phyloP scores from a whole-genome alignment of 495 filamentous ascomycete genomes.

The Recurvomyces mirabilis region DNA sequence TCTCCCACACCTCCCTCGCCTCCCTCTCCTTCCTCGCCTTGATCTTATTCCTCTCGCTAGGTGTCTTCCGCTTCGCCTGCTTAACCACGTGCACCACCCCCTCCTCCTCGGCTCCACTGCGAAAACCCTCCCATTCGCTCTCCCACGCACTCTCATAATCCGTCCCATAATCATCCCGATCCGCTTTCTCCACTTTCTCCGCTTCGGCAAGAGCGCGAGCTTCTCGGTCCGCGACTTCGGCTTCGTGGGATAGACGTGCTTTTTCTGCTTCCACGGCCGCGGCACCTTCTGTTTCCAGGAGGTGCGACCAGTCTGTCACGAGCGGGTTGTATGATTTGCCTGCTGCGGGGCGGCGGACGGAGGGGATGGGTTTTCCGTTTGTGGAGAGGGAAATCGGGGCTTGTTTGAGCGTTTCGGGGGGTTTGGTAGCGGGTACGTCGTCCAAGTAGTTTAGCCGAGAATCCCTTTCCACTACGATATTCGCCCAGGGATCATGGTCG shows the following conservation, averaged over 20 bases:
- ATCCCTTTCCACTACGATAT: conserved; percentile 32
- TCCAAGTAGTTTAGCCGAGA: conserved; percentile 35
- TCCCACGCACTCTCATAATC: conserved; percentile 83
- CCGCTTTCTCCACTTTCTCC: conserved; percentile 27
- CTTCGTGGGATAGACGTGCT: conserved; percentile 57
- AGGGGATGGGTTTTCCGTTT: conserved; percentile 62
- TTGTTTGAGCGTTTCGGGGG: conserved; percentile 63
- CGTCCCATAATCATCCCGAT: conserved; percentile 47
- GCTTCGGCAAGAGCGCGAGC: conserved; percentile 29
- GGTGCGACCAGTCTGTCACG: conserved; percentile 69
- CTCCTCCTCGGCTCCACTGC: conserved; percentile 37
- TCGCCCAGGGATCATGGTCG: conserved; percentile 69
- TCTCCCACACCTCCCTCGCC: conserved; percentile 55
- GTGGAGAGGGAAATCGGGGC: conserved; percentile 69
- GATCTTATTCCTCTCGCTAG: conserved; percentile 72
- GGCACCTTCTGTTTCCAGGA: conserved; percentile 59
- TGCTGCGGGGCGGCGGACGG: conserved; percentile 65
- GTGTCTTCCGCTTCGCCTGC: conserved; percentile 70
- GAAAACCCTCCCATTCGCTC: conserved; percentile 46
- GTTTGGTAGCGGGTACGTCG: conserved; percentile 46
- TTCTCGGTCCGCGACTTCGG: conserved; percentile 47
- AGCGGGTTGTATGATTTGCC: conserved; percentile 86
- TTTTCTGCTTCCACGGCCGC: conserved; percentile 71
- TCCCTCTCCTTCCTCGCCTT: conserved; percentile 82
- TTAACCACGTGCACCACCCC: conserved; percentile 53